Evolutionary conservation across 176 grass and related monocot genomes (phyloP).

Genomic region (Raddia guianensis): DNA sequence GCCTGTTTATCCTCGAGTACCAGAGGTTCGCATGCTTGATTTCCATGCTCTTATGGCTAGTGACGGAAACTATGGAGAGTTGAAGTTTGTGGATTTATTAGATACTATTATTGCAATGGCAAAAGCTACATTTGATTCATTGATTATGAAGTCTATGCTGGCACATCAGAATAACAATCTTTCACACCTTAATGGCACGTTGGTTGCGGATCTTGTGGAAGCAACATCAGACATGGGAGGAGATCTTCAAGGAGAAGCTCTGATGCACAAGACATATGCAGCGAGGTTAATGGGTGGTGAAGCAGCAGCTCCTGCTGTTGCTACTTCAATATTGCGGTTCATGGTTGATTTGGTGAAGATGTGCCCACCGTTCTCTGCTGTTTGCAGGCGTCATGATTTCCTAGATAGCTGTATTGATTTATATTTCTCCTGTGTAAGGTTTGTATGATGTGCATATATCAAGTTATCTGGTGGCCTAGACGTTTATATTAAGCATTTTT

Average conservation of each 20-base stretch:
- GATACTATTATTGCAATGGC: conserved; percentile 89
- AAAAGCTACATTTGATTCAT: conserved; percentile 90
- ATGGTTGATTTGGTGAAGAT: conserved; percentile 98
- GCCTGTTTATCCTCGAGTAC: conserved; percentile 89
- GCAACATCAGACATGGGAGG: conserved; percentile 64
- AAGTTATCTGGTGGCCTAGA: conserved; percentile 16
- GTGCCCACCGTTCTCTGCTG: conserved; percentile 76
- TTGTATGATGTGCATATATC: conserved; percentile 42
- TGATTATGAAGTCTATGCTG: conserved; percentile 91
- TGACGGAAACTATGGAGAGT: conserved; percentile 93
- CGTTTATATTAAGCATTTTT: conserved; percentile 40
- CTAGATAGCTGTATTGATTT: conserved; percentile 94
- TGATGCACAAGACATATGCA: conserved; percentile 99
- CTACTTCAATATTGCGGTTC: conserved; percentile 90
- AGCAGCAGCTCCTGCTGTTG: conserved; percentile 85
- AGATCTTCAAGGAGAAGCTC: conserved; percentile 96
- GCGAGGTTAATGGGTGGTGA: conserved; percentile 97
- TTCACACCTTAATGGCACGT: conserved; percentile 83
- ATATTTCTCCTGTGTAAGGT: conserved; percentile 99
- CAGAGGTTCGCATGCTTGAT: conserved; percentile 99
- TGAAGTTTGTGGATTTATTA: conserved; percentile 95
- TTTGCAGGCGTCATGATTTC: conserved; percentile 88
- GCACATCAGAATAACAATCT: conserved; percentile 89
- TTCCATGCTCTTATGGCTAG: conserved; percentile 95
- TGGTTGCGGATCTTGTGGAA: conserved; percentile 84